Evolutionary conservation across 129 eudicot species (phyloP), one percentile per base, ranked within the genome.

Genomic region (Helianthus annuus): DNA sequence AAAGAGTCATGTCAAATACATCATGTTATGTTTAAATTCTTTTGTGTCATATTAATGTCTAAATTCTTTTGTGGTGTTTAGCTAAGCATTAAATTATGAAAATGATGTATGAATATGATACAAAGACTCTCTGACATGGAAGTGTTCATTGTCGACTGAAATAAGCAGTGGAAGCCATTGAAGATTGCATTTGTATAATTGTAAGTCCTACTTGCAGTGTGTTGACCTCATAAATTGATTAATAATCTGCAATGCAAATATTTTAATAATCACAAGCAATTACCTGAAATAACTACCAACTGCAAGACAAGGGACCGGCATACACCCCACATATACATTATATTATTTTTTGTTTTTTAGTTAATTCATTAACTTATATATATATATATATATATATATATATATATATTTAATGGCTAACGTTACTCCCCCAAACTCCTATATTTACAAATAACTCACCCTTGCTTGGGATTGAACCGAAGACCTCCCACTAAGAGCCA

Each of bases 271-370:
- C 39, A 69, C 54, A 69, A 64, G n/a, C 62, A 74, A 17, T 49
- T 68, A 74, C 72, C 83, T 74, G 83, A 80, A 74, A 68, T 73
- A 80, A 80, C 80, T 80, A 61, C 76, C 79, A 74, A 74, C 80
- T 22, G 48, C 68, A 60, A 29, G 48, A 58, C 71, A 79, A 60
- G n/a, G 49, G 54, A 74, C 83, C 79, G 75, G 34, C 76, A 55
- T 67, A 48, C 70, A 48, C 67, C 66, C 76, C 59, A 61, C 71
- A 42, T 29, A 34, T 19, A 74, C 61, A 66, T 73, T 24, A 51
- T 52, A 73, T 17, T 45, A 71, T 15, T 14, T 16, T 45, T 13
- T 38, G 36, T 55, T 9, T 44, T 51, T 14, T 11, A 22, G 44
- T 4, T 53, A 51, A 46, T 61, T n/a, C 3, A 17, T n/a, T 55